Evolutionary conservation across 2,329 filamentous ascomycete genomes (phyloP).

Genomic region (Beauveria sp.): DNA sequence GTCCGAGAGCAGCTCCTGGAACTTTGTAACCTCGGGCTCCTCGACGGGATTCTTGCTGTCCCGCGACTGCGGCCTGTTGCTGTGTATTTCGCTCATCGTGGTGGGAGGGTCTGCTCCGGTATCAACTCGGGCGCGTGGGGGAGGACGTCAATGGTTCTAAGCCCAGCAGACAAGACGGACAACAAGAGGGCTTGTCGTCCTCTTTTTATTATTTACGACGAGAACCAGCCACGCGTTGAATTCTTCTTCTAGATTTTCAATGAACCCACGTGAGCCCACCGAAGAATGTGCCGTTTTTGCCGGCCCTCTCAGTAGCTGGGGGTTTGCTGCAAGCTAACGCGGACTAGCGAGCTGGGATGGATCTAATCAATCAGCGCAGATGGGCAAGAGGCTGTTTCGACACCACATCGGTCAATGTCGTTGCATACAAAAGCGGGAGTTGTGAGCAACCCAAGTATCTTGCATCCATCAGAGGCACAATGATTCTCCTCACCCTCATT

Average conservation of each 20-base stretch:
- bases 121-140: neutral
- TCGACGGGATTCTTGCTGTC: neutral
- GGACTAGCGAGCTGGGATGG: neutral
- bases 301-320: neutral
- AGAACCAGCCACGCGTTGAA: neutral
- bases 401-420: too few species aligned
- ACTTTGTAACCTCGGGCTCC: neutral
- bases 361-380: constrained; percentile 9
- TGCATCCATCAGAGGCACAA: too few species aligned
- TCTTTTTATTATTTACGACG: neutral
- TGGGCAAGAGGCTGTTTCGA: too few species aligned
- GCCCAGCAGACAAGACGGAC: neutral
- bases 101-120: too few species aligned
- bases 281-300: neutral
- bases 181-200: neutral
- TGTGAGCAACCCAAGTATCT: too few species aligned
- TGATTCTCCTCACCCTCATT: too few species aligned
- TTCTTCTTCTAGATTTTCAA: neutral
- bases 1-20: neutral
- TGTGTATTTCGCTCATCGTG: neutral
- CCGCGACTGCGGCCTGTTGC: neutral
- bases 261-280: neutral
- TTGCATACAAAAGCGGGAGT: too few species aligned
- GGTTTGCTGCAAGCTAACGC: neutral
- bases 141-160: neutral